phyloP scores from a whole-genome alignment of 1,139 yeast genomes.

The Zygoascus meyerae region DNA sequence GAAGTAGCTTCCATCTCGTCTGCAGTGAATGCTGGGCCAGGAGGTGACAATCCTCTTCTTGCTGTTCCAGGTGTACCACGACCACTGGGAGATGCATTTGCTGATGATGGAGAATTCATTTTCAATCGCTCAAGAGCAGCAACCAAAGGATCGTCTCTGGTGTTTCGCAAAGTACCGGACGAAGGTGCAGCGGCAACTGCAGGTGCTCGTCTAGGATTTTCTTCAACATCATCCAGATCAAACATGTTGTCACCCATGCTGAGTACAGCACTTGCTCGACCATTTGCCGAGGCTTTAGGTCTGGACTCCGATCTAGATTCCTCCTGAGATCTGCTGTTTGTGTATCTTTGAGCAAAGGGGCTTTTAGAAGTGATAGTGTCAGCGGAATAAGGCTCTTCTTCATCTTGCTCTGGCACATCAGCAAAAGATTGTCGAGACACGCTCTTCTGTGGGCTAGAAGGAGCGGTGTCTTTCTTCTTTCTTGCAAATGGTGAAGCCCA shows the following conservation, averaged over 20 bases:
- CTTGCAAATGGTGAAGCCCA: conserved; percentile 40
- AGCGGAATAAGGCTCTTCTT: conserved; percentile 8
- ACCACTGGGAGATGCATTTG: conserved; percentile 3
- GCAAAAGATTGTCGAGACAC: conserved; percentile 17
- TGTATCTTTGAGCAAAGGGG: conserved; percentile 17
- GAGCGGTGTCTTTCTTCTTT: conserved; percentile 22
- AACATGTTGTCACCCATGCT: conserved; percentile 33
- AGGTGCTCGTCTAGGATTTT: conserved; percentile 11
- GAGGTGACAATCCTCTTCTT: conserved; percentile 23
- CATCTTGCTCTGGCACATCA: conserved; percentile 9
- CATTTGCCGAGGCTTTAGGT: not conserved
- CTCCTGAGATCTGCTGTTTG: not conserved
- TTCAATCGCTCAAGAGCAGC: conserved; percentile 62
- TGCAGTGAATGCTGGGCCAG: conserved; percentile 33
- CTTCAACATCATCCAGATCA: conserved; percentile 28
- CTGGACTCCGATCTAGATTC: not conserved
- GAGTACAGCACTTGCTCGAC: conserved; percentile 19
- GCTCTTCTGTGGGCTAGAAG: conserved; percentile 9
- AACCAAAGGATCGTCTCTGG: conserved; percentile 43
- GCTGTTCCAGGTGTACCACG: not conserved
- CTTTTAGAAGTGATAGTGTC: conserved; percentile 20
- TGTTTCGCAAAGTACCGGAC: conserved; percentile 16
- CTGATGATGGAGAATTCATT: conserved; percentile 25
- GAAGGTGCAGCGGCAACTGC: conserved; percentile 13
- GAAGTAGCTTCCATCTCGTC: conserved; percentile 32